A percentile compares a stretch with the other conserved stretches of the same genome.
These are phyloP conservation scores for Colletotrichum kahawae DNA, from an alignment of 2,329 filamentous ascomycete genomes.

Conservation along the genomic window DNA sequence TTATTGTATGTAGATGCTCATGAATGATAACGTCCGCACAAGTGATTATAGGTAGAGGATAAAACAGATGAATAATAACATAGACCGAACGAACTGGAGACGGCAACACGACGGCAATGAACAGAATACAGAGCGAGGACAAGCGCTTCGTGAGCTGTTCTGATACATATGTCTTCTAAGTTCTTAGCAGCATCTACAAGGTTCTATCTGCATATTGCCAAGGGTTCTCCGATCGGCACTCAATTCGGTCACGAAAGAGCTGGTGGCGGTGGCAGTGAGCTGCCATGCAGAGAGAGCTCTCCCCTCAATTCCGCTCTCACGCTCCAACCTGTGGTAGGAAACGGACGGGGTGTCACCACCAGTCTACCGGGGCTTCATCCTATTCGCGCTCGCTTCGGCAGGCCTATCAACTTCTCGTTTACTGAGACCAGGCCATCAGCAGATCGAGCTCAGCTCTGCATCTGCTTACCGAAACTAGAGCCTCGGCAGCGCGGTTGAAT, in stretches of 20 bases:
- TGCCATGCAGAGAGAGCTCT: neutral
- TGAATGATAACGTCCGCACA: neutral
- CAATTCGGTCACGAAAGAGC: neutral
- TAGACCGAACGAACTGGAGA: neutral
- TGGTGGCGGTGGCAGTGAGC: conserved; percentile 19
- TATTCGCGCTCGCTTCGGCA: conserved; percentile 1
- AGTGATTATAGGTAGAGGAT: neutral
- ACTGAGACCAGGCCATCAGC: neutral
- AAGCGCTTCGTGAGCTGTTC: neutral
- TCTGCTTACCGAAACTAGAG: neutral
- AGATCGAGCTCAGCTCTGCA: neutral
- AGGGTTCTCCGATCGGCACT: neutral
- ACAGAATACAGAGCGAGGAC: neutral
- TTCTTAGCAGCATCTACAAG: neutral
- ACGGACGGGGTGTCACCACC: neutral
- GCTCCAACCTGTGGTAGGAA: neutral
- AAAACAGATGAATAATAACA: neutral
- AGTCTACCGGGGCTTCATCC: neutral
- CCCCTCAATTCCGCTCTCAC: neutral
- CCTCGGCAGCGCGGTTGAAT: neutral
- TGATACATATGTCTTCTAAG: neutral
- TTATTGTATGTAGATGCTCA: neutral
- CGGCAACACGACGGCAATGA: neutral
- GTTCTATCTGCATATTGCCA: neutral
- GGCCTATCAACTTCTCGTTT: conserved; percentile 2